Base-by-base conservation (phyloP, 2,329 filamentous ascomycete species). In the Nemania sp. region DNA sequence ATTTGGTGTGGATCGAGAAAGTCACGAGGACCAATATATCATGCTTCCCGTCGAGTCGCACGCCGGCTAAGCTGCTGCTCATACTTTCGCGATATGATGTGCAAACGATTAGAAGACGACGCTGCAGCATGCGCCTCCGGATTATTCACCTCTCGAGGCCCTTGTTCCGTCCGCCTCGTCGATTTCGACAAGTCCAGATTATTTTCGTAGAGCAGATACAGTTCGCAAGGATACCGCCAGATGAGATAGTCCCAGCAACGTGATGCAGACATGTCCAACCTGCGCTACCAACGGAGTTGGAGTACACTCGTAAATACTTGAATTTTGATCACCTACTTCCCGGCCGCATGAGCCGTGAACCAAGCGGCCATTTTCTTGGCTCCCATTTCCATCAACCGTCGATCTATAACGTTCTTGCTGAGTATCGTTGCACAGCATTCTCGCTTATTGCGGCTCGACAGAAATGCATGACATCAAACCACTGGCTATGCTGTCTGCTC, bases 361-460 rank as follows among this genome's bases (percentile, higher is more conserved):
- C 23, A 15, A 30, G 30, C n/a, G 12, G 26, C 4, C 6, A n/a
- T 37, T 49, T 40, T 15, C 49, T 56, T 46, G 19, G 44, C 37
- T 30, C 23, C 30, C 34, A n/a, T 33, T 43, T 31, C 20, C 15
- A 46, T 49, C 30, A 15, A 26, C 17, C 19, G 52, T 51, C 41
- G 55, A 53, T 58, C 55, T 34, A 28, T 50, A 49, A 53, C 53
- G 49, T 50, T 57, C 55, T 54, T 47, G 26, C 50, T 48, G n/a
- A 52, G 34, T 36, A 52, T 56, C 31, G 49, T 58, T 31, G 33
- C 57, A 60, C 57, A 39, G 40, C 54, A 53, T 49, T 4, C 48
- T 60, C 57, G 57, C 57, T 56, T 55, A 51, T 53, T 55, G 57
- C 57, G 57, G 57, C 55, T 58, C 46, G 57, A 45, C 47, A 40